These are phyloP conservation scores for Myrmaecium sp. DNA, from an alignment of 2,329 filamentous ascomycete species.

Conservation along the genomic window DNA sequence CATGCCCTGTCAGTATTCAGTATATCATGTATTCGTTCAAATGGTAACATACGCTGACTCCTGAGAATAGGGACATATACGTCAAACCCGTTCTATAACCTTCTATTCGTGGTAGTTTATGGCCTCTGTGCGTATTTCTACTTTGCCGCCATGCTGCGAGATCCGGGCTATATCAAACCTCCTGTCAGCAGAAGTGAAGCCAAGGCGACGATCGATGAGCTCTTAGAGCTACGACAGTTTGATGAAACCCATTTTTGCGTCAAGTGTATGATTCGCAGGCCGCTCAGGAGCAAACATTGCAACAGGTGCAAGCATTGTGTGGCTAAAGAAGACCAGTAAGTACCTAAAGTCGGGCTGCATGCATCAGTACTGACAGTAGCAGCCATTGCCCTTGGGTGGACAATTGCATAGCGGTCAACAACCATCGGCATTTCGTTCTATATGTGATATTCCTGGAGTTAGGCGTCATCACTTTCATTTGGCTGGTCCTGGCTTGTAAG, in stretches of 20 bases:
- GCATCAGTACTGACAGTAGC: slow-evolving; percentile 8
- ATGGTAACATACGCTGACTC: slow-evolving; percentile 14
- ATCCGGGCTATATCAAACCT: slow-evolving; percentile 89
- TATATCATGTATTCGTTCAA: slow-evolving; percentile 1
- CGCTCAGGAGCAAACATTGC: slow-evolving; percentile 90
- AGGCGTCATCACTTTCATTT: slow-evolving; percentile 57
- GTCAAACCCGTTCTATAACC: slow-evolving; percentile 55
- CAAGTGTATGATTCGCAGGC: slow-evolving; percentile 83
- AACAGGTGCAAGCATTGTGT: slow-evolving; percentile 81
- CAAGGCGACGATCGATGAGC: slow-evolving; percentile 72
- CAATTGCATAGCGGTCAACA: slow-evolving; percentile 91
- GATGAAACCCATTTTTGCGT: slow-evolving; percentile 92
- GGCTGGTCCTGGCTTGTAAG: slow-evolving; percentile 56
- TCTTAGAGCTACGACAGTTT: slow-evolving; percentile 73
- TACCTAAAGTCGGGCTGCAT: slow-evolving; percentile 8
- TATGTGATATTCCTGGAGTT: slow-evolving; percentile 67
- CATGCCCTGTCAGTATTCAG: slow-evolving; percentile 43
- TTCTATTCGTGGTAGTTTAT: slow-evolving; percentile 52
- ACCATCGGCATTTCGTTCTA: slow-evolving; percentile 86
- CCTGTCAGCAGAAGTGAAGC: slow-evolving; percentile 78
- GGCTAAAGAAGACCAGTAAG: slow-evolving; percentile 91
- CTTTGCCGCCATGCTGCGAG: slow-evolving; percentile 63
- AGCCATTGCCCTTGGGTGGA: slow-evolving; percentile 97
- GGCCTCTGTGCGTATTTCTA: slow-evolving; percentile 72
- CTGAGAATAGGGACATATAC: slow-evolving; percentile 44